A percentile compares a stretch with the other conserved stretches of the same genome.
phyloP scores from a whole-genome alignment of 1,284 basidiomycete genomes.

The Sporisorium sorghi region DNA sequence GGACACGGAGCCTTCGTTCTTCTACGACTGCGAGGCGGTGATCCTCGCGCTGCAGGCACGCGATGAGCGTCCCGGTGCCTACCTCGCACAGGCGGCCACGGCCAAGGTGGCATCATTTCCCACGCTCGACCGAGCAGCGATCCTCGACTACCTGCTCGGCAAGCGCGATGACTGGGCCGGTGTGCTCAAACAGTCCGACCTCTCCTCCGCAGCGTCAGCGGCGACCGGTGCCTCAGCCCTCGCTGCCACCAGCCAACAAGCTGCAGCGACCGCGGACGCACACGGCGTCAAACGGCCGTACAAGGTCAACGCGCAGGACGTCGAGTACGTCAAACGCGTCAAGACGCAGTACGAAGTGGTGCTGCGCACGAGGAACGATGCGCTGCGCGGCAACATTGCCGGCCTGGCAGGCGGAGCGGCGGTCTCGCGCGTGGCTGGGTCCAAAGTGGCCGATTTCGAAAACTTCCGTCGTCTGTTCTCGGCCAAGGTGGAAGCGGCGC shows the following conservation, averaged over 20 bases:
- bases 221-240: conserved; percentile 7
- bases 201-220: conserved; percentile 19
- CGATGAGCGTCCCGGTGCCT: conserved; percentile 60
- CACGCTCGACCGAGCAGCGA: conserved; percentile 56
- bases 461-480: conserved; percentile 45
- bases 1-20: conserved; percentile 46
- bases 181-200: conserved; percentile 29
- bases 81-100: conserved; percentile 59
- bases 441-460: conserved; percentile 45
- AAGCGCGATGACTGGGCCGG: conserved; percentile 59
- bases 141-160: conserved; percentile 63
- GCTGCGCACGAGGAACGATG: conserved; percentile 58
- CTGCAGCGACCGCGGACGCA: conserved; percentile 19
- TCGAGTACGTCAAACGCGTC: conserved; percentile 65
- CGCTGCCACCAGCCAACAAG: conserved; percentile 13
- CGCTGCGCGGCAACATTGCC: conserved; percentile 49
- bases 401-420: conserved; percentile 29
- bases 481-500: conserved; percentile 57
- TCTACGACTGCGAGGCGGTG: conserved; percentile 60
- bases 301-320: conserved; percentile 59
- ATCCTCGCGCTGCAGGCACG: conserved; percentile 61
- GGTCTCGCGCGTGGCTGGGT: conserved; percentile 20
- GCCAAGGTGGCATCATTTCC: conserved; percentile 58
- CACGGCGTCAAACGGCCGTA: conserved; percentile 56
- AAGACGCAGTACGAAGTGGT: conserved; percentile 57